A percentile compares a stretch with the other conserved stretches of the same genome.
Conservation (phyloP, 345 rosid species). For the thale cress (Arabidopsis thaliana) region TAIR10.1 NC_003075.7:12642501-12643000, state of each 20-base stretch:
- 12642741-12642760: neutral
- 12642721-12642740: neutral
- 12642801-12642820: neutral
- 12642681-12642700: conserved; percentile 1
- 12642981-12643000: neutral
- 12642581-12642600: conserved; percentile 75
- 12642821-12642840: conserved; percentile 5
- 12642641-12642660: neutral
- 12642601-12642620: conserved; percentile 90
- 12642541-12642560: conserved; percentile 80
- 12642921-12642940: conserved; percentile 31
- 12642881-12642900: conserved; percentile 38
- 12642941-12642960: conserved; percentile 1
- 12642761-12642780: neutral
- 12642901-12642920: conserved; percentile 41
- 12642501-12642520: conserved; percentile 60
- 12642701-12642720: neutral
- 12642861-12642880: neutral
- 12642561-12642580: conserved; percentile 96
- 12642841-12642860: no score
- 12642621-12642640: conserved; percentile 67
- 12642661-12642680: neutral
- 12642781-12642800: neutral
- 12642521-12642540: conserved; percentile 77
- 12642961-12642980: conserved; percentile 29